Conservation (phyloP, 2,329 filamentous ascomycete genomes). For the Penicillium italicum region DNA sequence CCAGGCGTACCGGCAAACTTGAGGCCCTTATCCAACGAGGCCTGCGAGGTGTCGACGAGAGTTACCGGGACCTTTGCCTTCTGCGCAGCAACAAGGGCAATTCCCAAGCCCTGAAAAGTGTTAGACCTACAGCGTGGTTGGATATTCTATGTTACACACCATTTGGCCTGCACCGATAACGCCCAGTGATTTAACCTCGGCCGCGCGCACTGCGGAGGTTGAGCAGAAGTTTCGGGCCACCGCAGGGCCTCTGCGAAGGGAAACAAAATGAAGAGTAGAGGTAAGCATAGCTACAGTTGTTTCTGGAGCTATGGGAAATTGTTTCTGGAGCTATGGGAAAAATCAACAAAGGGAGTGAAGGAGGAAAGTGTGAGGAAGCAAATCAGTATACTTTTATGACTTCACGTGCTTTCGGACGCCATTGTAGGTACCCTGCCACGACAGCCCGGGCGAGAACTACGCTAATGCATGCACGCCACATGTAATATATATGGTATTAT, state of each 20-base stretch:
- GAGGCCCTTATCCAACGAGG: conserved; percentile 81
- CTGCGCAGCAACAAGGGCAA: conserved; percentile 87
- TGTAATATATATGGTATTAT: too few relatives aligned
- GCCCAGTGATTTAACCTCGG: conserved; percentile 80
- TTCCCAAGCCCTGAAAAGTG: conserved; percentile 73
- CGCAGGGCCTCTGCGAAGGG: conserved; percentile 31
- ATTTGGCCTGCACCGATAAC: conserved; percentile 95
- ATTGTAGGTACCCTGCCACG: not conserved
- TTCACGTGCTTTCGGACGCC: conserved; percentile 25
- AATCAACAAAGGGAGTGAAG: not conserved
- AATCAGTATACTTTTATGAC: conserved; percentile 1
- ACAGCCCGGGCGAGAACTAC: too few relatives aligned
- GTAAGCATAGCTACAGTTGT: conserved; percentile 32
- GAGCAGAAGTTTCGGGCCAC: conserved; percentile 65
- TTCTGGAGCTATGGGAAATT: not conserved
- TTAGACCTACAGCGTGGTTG: conserved; percentile 19
- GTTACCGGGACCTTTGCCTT: conserved; percentile 80
- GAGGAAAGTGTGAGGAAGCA: not conserved
- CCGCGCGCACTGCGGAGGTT: conserved; percentile 57
- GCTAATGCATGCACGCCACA: too few relatives aligned
- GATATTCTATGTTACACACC: conserved; percentile 53
- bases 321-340: not conserved
- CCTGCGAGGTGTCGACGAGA: conserved; percentile 78
- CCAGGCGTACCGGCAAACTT: conserved; percentile 69
- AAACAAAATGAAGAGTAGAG: conserved; percentile 28